A percentile compares a stretch with the other conserved stretches of the same genome.
These are phyloP conservation scores for Saccharomycopsis capsularis DNA, from an alignment of 805 yeast species.

Conservation along the genomic window DNA sequence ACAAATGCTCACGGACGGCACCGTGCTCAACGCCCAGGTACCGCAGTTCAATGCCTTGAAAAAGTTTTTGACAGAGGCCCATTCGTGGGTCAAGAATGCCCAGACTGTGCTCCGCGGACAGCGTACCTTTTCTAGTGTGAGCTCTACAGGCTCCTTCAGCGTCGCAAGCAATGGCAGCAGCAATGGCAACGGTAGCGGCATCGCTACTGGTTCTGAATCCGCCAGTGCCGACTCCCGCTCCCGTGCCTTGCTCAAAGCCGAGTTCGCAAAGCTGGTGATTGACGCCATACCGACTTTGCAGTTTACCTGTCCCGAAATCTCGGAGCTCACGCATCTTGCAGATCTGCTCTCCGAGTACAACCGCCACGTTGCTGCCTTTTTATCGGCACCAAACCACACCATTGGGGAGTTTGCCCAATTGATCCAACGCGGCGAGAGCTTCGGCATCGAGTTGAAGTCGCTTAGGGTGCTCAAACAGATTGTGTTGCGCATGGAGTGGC, in stretches of 20 bases:
- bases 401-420: slow-evolving; percentile 44
- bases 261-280: slow-evolving; percentile 28
- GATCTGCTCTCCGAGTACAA: slow-evolving; percentile 47
- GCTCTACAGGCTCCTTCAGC: background rate
- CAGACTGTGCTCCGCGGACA: slow-evolving; percentile 35
- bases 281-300: slow-evolving; percentile 43
- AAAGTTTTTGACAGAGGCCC: slow-evolving; percentile 38
- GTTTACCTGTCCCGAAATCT: slow-evolving; percentile 52
- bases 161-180: no score
- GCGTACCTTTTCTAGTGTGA: no score
- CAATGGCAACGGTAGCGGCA: no score
- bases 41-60: slow-evolving; percentile 34
- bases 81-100: slow-evolving; percentile 49
- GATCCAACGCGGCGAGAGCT: slow-evolving; percentile 50
- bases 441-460: slow-evolving; percentile 51
- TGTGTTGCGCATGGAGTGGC: slow-evolving; percentile 35
- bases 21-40: slow-evolving; percentile 38
- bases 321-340: slow-evolving; percentile 47
- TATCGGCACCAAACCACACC: slow-evolving; percentile 29
- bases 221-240: no score
- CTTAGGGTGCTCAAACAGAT: slow-evolving; percentile 35
- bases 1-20: slow-evolving; percentile 45
- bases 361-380: slow-evolving; percentile 36
- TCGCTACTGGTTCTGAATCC: no score
- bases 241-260: slow-evolving; percentile 1